These are phyloP conservation scores for Aspergillus jensenii DNA, from an alignment of 2,329 filamentous ascomycete species.

Conservation along the genomic window DNA sequence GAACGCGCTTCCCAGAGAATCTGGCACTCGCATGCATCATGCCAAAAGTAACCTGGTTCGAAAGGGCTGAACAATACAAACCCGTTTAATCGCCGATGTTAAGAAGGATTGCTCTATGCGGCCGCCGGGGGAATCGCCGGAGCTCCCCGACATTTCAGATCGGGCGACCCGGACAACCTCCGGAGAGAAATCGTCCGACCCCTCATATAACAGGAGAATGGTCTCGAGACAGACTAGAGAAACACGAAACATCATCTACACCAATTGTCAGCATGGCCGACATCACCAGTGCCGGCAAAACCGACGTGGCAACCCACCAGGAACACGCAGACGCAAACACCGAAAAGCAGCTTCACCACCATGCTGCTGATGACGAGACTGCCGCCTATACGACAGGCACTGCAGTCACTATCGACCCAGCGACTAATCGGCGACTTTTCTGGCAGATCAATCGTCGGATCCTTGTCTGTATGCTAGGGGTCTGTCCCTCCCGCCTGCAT, in stretches of 20 bases:
- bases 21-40: too few relatives aligned
- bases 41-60: too few relatives aligned
- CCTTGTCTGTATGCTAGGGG: conserved; percentile 7
- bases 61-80: too few relatives aligned
- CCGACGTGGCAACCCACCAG: background rate
- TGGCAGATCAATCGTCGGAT: conserved; percentile 19
- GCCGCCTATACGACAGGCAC: background rate
- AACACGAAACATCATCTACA: background rate
- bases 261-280: background rate
- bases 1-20: too few relatives aligned
- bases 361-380: conserved; percentile 3
- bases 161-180: too few relatives aligned
- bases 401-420: conserved; percentile 13
- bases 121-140: too few relatives aligned
- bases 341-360: background rate
- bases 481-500: background rate
- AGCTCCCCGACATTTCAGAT: too few relatives aligned
- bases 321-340: background rate
- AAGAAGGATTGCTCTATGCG: too few relatives aligned
- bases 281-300: background rate
- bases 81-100: too few relatives aligned
- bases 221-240: background rate
- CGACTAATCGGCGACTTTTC: conserved; percentile 18
- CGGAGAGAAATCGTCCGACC: too few relatives aligned
- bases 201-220: too few relatives aligned